Evolutionary conservation across 257 asterid species (phyloP).

Genomic region (Nemophila menziesii): DNA sequence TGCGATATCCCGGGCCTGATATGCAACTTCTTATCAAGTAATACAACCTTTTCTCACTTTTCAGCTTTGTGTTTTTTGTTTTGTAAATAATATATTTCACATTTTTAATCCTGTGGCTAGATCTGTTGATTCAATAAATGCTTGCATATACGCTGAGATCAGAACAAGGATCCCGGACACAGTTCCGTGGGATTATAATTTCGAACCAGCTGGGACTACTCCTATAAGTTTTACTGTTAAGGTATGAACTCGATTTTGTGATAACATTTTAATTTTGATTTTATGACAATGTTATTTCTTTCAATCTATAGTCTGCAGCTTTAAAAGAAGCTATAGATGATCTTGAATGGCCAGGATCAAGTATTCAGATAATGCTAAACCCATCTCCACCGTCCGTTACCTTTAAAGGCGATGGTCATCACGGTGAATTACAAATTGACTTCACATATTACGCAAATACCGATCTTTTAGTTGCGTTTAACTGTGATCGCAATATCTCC

Average conservation of each 20-base stretch:
- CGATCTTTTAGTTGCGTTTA: conserved; percentile 73
- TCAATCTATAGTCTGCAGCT: conserved; percentile 65
- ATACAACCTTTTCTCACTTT: neutral
- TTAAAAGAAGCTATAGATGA: conserved; percentile 95
- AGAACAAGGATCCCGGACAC: conserved; percentile 94
- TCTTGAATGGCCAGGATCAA: conserved; percentile 98
- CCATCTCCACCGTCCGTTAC: conserved; percentile 80
- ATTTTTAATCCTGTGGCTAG: conserved; percentile 19
- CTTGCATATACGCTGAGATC: conserved; percentile 83
- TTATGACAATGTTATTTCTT: conserved; percentile 10
- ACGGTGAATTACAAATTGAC: conserved; percentile 56
- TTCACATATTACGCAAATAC: conserved; percentile 60
- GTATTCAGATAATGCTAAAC: conserved; percentile 61
- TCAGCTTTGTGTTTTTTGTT: neutral
- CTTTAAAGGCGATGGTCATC: conserved; percentile 83
- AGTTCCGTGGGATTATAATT: conserved; percentile 94
- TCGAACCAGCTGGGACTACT: conserved; percentile 85
- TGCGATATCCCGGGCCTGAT: conserved; percentile 89
- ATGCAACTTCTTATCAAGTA: conserved; percentile 88
- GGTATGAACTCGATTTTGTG: conserved; percentile 36
- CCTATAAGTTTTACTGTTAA: conserved; percentile 87
- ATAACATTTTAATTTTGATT: neutral
- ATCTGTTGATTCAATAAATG: conserved; percentile 67
- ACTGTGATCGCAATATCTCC: conserved; percentile 61
- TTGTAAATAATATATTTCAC: neutral